Base-by-base conservation (phyloP, 2,329 filamentous ascomycete genomes). In the Trichophyton verrucosum region DNA sequence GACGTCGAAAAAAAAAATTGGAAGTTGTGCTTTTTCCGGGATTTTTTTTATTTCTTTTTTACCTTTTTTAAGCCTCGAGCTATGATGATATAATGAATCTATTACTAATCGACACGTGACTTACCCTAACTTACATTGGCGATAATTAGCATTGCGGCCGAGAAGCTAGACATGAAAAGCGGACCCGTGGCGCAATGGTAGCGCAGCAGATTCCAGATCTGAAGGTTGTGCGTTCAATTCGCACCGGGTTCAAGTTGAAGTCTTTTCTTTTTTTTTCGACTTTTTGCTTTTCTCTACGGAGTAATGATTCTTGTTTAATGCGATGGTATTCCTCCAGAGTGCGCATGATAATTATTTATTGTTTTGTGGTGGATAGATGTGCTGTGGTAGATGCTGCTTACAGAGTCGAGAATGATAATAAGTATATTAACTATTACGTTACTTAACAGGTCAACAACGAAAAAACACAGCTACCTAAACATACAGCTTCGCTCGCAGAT, bases 151-250 rank as follows among this genome's bases (percentile, higher is more conserved):
- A 49, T 17, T 17, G 22, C 6, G 20, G 22, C 46, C 9, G n/a
- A 22, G 17, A 22, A 49, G 2, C 7, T 33, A 5, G 11, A 44
- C 47, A 53, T 30, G 22, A 27, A 33, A 53, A 53, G 13, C 22
- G 61, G 61, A 57, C 61, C 61, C 61, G 53, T 63, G 61, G 61
- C 61, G 61, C 60, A 63, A 63, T 60, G 61, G 61, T 63, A 63
- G 57, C 61, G 61, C 61, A 60, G 61, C 57, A 61, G 61, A 63
- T 60, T 63, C 61, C 61, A 63, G 61, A 63, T 63, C 61, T 61
- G 57, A 63, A 63, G 61, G 57, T 63, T 63, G 59, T 57, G 46
- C 60, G 61, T 63, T 63, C 61, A 61, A 63, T 61, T 63, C 61
- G 60, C 46, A 44, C 58, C 53, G 61, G 61, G 61, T 57, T 63